Conservation (phyloP, 192 early-diverging fungal species). For the Coemansia sp. region DNA sequence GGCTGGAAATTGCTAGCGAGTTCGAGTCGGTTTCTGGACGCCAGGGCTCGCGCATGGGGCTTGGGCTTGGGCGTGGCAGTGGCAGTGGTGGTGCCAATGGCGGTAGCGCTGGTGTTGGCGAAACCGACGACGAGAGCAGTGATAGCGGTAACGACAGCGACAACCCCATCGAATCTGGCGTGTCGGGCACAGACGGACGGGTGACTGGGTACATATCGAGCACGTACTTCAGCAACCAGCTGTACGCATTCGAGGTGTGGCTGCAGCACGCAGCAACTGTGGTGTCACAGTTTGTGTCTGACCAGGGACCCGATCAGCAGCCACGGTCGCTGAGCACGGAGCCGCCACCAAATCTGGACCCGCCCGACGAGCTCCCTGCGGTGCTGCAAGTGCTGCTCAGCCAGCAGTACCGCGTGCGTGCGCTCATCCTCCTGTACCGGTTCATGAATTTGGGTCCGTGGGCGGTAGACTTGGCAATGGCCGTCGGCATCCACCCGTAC, state of each 20-base stretch:
- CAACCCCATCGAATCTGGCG: background rate
- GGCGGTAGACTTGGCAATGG: conserved; percentile 90
- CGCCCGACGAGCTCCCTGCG: conserved; percentile 92
- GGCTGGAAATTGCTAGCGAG: conserved; percentile 34
- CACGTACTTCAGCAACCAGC: conserved; percentile 93
- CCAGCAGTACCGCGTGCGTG: conserved; percentile 91
- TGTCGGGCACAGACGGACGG: conserved; percentile 4
- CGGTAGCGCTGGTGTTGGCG: background rate
- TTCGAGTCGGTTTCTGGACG: conserved; percentile 28
- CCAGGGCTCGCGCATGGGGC: conserved; percentile 22
- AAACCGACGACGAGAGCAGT: conserved; percentile 22
- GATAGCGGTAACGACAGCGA: conserved; percentile 42
- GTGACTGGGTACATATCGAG: conserved; percentile 57
- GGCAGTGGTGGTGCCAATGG: too few species aligned
- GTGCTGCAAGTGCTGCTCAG: conserved; percentile 94
- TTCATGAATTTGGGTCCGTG: conserved; percentile 92
- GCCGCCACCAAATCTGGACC: conserved; percentile 49
- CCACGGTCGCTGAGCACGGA: conserved; percentile 51
- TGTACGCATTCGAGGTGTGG: conserved; percentile 98
- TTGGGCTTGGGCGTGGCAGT: conserved; percentile 11
- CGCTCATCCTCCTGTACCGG: conserved; percentile 85
- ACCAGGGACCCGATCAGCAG: conserved; percentile 34
- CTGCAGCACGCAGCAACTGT: conserved; percentile 72
- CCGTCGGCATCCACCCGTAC: conserved; percentile 96
- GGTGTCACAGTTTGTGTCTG: conserved; percentile 63